phyloP scores from a whole-genome alignment of 2,329 filamentous ascomycete genomes.

The Grosmannia clavigera region DNA sequence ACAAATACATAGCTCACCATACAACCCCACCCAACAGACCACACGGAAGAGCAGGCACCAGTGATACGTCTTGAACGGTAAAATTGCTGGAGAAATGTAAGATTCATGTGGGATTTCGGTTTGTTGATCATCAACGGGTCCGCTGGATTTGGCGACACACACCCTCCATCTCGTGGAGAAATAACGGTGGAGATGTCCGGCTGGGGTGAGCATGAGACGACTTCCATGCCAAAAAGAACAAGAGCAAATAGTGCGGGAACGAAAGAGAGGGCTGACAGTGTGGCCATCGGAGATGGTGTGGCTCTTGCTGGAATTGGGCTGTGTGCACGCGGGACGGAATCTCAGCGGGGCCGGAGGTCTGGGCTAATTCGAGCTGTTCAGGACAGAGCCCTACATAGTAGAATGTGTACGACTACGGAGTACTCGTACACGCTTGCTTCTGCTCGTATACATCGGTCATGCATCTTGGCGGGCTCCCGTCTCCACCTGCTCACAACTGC shows the following conservation, averaged over 20 bases:
- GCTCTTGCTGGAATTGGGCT: not conserved
- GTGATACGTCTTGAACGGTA: not conserved
- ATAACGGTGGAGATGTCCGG: conserved; percentile 2
- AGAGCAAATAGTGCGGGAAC: not conserved
- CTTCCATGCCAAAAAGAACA: not conserved
- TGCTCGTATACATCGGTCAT: not conserved
- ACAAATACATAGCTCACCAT: not conserved
- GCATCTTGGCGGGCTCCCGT: not conserved
- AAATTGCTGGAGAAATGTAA: not conserved
- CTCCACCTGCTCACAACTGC: not conserved
- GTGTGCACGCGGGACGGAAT: not conserved
- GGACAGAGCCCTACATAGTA: too few species aligned
- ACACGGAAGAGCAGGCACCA: not conserved
- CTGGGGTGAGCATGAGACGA: not conserved
- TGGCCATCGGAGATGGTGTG: not conserved
- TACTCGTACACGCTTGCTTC: too few species aligned
- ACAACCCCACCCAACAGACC: not conserved
- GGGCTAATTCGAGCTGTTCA: not conserved
- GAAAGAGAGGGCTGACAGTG: not conserved
- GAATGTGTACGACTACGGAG: too few species aligned
- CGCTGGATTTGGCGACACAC: not conserved
- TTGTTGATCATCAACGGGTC: not conserved
- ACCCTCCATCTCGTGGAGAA: not conserved
- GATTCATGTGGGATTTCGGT: not conserved
- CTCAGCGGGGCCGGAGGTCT: not conserved